phyloP scores from a whole-genome alignment of 2,329 filamentous ascomycete species.

The Akanthomyces dipterigenus region DNA sequence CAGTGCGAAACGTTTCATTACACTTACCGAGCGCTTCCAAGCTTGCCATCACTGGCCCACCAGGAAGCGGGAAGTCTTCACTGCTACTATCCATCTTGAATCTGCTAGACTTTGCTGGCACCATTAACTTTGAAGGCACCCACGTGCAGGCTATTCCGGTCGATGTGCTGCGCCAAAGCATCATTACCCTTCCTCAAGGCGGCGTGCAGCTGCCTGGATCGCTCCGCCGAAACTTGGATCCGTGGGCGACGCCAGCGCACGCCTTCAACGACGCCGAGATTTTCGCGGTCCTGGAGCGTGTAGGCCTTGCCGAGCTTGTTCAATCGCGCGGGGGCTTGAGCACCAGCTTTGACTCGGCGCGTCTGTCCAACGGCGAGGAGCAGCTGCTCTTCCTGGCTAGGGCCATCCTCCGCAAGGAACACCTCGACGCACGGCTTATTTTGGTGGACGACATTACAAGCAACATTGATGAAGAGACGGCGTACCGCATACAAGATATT shows the following conservation, averaged over 20 bases:
- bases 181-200: slow-evolving; percentile 18
- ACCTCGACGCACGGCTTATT: slow-evolving; percentile 12
- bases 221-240: slow-evolving; percentile 16
- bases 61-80: slow-evolving; percentile 23
- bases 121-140: slow-evolving; percentile 14
- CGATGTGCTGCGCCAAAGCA: slow-evolving; percentile 14
- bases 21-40: slow-evolving; percentile 21
- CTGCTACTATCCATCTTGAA: slow-evolving; percentile 15
- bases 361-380: slow-evolving; percentile 15
- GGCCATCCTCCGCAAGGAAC: slow-evolving; percentile 14
- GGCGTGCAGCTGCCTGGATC: slow-evolving; percentile 14
- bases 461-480: slow-evolving; percentile 14
- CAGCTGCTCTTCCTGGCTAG: slow-evolving; percentile 17
- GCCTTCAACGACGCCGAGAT: not conserved
- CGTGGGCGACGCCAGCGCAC: not conserved
- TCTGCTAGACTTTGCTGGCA: slow-evolving; percentile 13
- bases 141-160: slow-evolving; percentile 14
- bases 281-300: not conserved
- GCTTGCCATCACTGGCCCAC: slow-evolving; percentile 30
- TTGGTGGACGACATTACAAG: slow-evolving; percentile 17
- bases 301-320: slow-evolving; percentile 12
- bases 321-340: slow-evolving; percentile 13
- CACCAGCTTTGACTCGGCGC: slow-evolving; percentile 7
- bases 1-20: slow-evolving; percentile 21
- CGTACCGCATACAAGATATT: slow-evolving; percentile 12